Base-by-base conservation (phyloP, 1,284 basidiomycete species). In the Ceratobasidium sp. region DNA sequence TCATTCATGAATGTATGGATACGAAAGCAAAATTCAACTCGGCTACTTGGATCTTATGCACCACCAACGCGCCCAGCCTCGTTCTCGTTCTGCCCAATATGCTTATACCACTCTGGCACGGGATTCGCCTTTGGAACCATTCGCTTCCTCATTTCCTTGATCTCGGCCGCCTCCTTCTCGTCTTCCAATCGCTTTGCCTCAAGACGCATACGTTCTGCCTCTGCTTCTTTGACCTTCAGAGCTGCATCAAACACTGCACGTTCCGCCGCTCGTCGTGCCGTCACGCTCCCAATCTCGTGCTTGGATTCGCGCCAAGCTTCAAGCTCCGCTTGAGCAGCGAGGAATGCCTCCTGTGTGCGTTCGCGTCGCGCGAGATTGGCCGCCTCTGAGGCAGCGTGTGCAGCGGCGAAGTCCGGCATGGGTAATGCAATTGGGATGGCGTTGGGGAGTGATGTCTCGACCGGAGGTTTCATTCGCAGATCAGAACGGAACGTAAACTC, bases 61-160 rank as follows among this genome's bases (percentile, higher is more conserved):
- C 52, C 50, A 40, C 52, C 50, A 40, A 56, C 33, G 33, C 17
- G 33, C 17, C 23, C 48, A 28, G 6, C 23, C 50, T 20, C 33
- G 12, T 68, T 54, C 66, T 54, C 66, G 15, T 52, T 52, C n/a
- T 48, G 65, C 10, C 26, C 61, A n/a, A 66, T 23, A 56, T 75
- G 62, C 62, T 66, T 75, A 33, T 75, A 75, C 48, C 62, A 75
- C 48, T 75, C 61, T 10, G 73, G 73, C 4, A 75, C 62, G 3
- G 73, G 73, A 56, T 75, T 75, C 73, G 73, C 73, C 42, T 75
- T 75, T 5, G 73, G 73, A 12, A 75, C 73, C 73, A 75, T 75
- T 33, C 62, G 48, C 40, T 57, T 75, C 33, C 73, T 28, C 61
- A 75, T 52, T 28, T 75, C 73, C 33, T 66, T 75, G n/a, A 75